Conservation (phyloP, 805 yeast genomes). For the Kodamaea neixiangensis region DNA sequence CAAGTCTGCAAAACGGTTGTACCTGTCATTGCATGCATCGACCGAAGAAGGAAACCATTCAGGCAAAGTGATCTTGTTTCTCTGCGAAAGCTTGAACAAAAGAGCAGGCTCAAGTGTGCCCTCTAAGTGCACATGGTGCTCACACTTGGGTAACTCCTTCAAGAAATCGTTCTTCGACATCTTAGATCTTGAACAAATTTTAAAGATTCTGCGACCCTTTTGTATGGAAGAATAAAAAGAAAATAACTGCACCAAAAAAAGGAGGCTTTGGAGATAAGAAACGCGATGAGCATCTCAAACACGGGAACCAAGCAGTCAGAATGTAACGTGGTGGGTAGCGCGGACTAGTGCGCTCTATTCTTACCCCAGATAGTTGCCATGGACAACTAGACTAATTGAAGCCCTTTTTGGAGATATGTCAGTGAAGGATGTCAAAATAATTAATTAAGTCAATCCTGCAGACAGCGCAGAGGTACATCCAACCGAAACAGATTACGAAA, state of each 20-base stretch:
- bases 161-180: slow-evolving; percentile 12
- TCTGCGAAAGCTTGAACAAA: slow-evolving; percentile 65
- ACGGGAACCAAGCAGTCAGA: background rate
- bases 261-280: background rate
- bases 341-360: background rate
- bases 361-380: background rate
- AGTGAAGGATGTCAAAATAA: background rate
- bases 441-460: background rate
- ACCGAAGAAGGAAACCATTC: slow-evolving; percentile 59
- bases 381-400: background rate
- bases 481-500: no score
- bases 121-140: slow-evolving; percentile 82
- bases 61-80: slow-evolving; percentile 65
- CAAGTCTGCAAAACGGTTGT: slow-evolving; percentile 61
- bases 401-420: background rate
- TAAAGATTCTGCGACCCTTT: background rate
- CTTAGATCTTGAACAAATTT: background rate
- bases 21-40: slow-evolving; percentile 51
- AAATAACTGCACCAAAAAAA: background rate
- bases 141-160: slow-evolving; percentile 77
- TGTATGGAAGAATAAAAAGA: background rate
- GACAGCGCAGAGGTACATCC: no score
- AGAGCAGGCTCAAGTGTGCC: slow-evolving; percentile 78
- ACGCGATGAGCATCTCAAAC: background rate
- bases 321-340: background rate